Evolutionary conservation across 257 asterid species (phyloP).

Genomic region (Linderniella brevidens): DNA sequence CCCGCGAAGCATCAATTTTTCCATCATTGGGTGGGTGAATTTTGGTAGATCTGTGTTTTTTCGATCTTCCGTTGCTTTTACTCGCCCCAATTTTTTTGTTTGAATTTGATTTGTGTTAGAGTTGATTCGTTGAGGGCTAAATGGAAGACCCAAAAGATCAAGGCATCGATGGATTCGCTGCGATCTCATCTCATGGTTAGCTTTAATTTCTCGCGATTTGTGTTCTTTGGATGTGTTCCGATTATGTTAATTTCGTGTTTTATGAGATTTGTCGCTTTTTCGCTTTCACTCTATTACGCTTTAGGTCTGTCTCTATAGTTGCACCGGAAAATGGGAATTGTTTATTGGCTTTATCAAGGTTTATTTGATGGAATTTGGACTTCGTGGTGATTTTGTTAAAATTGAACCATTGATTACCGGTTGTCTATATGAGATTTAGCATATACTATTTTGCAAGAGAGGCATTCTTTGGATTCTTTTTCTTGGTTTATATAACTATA

Average conservation of each 20-base stretch:
- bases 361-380: not conserved
- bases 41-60: conserved; percentile 27
- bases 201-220: conserved; percentile 3
- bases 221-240: conserved; percentile 3
- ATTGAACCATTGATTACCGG: not conserved
- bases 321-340: too few species aligned
- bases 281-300: too few species aligned
- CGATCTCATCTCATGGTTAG: conserved; percentile 45
- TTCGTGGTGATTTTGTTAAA: not conserved
- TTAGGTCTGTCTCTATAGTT: too few species aligned
- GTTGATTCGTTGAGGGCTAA: conserved; percentile 15
- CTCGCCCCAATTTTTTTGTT: conserved; percentile 5
- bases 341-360: not conserved
- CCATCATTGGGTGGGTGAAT: conserved; percentile 12
- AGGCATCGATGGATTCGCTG: conserved; percentile 49
- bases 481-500: too few species aligned
- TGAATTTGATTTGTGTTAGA: conserved; percentile 13
- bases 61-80: conserved; percentile 6
- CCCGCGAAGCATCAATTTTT: conserved; percentile 29
- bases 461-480: not conserved
- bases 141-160: conserved; percentile 60
- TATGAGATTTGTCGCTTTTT: not conserved
- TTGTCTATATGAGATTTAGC: not conserved
- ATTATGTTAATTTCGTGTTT: conserved; percentile 1
- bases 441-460: not conserved